These are phyloP conservation scores for Sporothrix humicola DNA, from an alignment of 2,329 filamentous ascomycete species.

Conservation along the genomic window DNA sequence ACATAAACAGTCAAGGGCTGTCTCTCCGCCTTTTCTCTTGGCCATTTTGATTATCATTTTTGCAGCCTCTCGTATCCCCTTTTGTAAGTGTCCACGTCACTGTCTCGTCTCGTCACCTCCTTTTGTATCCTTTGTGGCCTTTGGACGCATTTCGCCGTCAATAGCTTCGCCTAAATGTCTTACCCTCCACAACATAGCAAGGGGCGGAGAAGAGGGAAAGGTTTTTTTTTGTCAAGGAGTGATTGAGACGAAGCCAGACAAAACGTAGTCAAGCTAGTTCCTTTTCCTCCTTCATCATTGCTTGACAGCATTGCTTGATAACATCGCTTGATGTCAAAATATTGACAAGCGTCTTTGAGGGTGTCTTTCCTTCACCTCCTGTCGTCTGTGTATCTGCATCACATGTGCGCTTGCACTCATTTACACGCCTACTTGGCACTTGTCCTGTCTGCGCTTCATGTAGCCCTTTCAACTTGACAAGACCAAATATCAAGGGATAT, in stretches of 20 bases:
- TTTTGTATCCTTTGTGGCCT: no score
- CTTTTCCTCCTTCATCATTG: no score
- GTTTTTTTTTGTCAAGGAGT: not conserved
- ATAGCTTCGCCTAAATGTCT: constrained; percentile 4
- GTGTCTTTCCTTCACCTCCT: no score
- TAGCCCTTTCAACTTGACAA: not conserved
- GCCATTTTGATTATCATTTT: not conserved
- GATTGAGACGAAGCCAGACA: no score
- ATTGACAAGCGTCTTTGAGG: no score
- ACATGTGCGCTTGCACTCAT: not conserved
- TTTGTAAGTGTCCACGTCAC: not conserved
- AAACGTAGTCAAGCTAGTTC: no score
- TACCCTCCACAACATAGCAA: not conserved
- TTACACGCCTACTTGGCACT: not conserved
- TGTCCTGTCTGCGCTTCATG: not conserved
- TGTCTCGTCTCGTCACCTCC: not conserved
- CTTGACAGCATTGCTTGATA: no score
- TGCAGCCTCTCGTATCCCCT: not conserved
- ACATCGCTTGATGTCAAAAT: no score
- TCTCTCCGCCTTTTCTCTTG: not conserved
- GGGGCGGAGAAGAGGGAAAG: not conserved
- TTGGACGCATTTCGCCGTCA: not conserved
- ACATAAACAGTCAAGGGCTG: constrained; percentile 10
- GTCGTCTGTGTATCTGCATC: not conserved
- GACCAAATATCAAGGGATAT: not conserved